Evolutionary conservation across 768 basidiomycete genomes (phyloP), one percentile per base, ranked within the genome.

Genomic region (Auriscalpium orientale): DNA sequence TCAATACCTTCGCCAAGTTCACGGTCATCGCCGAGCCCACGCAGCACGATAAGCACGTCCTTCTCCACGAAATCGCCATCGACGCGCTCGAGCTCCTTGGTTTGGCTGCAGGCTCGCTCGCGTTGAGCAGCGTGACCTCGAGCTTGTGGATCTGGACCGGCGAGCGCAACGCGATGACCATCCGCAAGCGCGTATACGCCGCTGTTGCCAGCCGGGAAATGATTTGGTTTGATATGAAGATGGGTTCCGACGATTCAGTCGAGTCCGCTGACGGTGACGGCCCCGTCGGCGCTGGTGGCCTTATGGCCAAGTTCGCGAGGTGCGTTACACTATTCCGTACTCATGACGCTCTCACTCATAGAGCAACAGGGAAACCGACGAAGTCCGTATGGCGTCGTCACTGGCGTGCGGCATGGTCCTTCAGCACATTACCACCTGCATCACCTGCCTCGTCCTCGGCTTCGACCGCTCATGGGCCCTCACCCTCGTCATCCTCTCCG

Each of bases 301-400:
- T 97, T 46, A 95, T 95, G 93, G 86, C 91, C 53, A 90, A 92
- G 66, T 98, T 97, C 68, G 81, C 88, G 36, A 83, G 84, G 92
- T 91, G 55, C 45, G 68, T 65, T 12, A 18, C n/a, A 20, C 15
- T 37, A 45, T 37, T 43, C 28, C 4, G n/a, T 28, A 28, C 28
- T 28, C 28, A 28, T 28, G 7, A 28, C 28, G 2, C 28, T 28
- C 7, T 7, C 28, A 28, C 52, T 63, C 5, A 46, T 47, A 6
- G 45, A 46, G 47, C 15, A 55, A 5, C 64, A 98, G 94, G 61
- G 95, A 98, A 71, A 97, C 95, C 8, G 93, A 98, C 70, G 91
- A 97, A 59, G 88, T 97, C 46, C 85, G 95, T 44, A 76, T 84
- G 57, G 95, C 91, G 1, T 82, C 86, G 13, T 90, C 92, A 2